Evolutionary conservation across 2,329 filamentous ascomycete genomes (phyloP).

Genomic region (Aspergillus sp.): DNA sequence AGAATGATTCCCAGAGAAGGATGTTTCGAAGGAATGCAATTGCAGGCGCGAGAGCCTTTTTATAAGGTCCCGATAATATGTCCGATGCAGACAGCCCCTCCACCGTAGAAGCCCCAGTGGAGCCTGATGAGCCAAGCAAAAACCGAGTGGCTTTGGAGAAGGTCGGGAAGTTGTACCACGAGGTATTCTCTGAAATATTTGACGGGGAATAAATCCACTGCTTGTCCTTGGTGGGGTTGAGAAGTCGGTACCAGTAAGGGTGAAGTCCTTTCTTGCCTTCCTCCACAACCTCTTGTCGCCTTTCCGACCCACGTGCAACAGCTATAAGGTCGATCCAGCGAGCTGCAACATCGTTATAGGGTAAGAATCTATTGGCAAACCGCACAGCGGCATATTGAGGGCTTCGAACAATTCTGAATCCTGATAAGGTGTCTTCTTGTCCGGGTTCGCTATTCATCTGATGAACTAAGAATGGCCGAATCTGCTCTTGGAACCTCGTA

Average conservation of each 20-base stretch:
- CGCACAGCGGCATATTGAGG: conserved; percentile 78
- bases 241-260: conserved; percentile 64
- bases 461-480: conserved; percentile 58
- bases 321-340: conserved; percentile 88
- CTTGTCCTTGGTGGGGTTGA: conserved; percentile 50
- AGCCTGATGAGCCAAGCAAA: conserved; percentile 21
- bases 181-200: conserved; percentile 49
- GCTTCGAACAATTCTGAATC: conserved; percentile 56
- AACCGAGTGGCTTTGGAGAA: conserved; percentile 32
- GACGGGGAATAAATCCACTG: conserved; percentile 39
- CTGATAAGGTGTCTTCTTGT: conserved; percentile 33
- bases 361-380: conserved; percentile 83
- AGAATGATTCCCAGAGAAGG: conserved; percentile 54
- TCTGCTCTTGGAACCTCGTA: conserved; percentile 35
- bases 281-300: conserved; percentile 78
- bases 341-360: conserved; percentile 71
- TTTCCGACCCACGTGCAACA: conserved; percentile 56
- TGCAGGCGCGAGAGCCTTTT: conserved; percentile 61
- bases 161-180: conserved; percentile 35
- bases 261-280: conserved; percentile 87
- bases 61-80: conserved; percentile 23
- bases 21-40: conserved; percentile 64
- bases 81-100: conserved; percentile 29
- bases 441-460: conserved; percentile 56
- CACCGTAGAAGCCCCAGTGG: conserved; percentile 21